A percentile compares a stretch with the other conserved stretches of the same genome.
Evolutionary conservation across 768 basidiomycete species (phyloP).

Genomic region (Phylloporus sp.): DNA sequence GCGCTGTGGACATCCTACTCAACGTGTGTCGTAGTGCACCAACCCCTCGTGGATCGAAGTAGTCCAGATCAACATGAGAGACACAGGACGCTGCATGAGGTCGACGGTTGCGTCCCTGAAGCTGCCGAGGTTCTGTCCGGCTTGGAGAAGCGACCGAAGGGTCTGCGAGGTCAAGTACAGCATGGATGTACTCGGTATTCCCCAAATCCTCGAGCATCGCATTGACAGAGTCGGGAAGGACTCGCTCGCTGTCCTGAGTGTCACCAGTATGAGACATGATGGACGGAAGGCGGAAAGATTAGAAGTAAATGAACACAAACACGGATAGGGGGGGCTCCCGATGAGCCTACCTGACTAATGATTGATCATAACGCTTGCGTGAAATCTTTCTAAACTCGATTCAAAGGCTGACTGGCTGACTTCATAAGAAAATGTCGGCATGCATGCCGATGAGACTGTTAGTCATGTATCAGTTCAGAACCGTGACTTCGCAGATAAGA

Average conservation of each 20-base stretch:
- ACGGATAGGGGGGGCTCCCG: constrained; percentile 9
- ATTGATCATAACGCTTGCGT: neutral
- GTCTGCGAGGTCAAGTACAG: constrained; percentile 5
- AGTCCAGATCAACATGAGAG: constrained; percentile 41
- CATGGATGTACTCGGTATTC: constrained; percentile 14
- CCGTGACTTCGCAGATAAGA: neutral
- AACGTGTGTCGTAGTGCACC: constrained; percentile 16
- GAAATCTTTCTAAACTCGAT: neutral
- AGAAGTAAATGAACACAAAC: neutral
- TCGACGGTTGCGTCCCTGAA: neutral
- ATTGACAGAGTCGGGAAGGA: neutral
- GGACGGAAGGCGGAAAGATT: constrained; percentile 1
- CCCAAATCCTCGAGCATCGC: constrained; percentile 5
- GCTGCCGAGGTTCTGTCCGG: neutral
- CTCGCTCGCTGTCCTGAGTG: neutral
- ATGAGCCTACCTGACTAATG: constrained; percentile 12
- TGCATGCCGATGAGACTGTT: constrained; percentile 2
- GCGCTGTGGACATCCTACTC: constrained; percentile 13
- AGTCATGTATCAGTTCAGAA: constrained; percentile 3
- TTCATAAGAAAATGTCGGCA: neutral
- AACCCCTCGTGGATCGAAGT: constrained; percentile 55
- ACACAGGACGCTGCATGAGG: constrained; percentile 3
- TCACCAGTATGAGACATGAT: constrained; percentile 7
- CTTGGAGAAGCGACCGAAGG: neutral
- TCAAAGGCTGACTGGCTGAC: neutral